Evolutionary conservation across 352 stramenopile species (phyloP).

Genomic region (Phytopythium boreale): DNA sequence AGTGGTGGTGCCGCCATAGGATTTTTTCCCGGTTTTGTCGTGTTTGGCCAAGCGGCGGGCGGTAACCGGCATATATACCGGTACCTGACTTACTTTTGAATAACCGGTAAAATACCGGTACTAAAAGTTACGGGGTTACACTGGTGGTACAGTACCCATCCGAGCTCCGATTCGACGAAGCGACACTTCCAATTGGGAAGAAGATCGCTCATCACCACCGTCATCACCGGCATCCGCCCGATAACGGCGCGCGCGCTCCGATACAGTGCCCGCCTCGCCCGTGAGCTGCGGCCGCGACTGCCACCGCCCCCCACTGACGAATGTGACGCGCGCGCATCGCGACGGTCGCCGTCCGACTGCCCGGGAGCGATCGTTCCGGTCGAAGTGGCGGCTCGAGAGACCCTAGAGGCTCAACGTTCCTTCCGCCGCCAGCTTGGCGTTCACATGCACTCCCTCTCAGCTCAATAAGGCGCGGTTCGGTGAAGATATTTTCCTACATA

Average conservation of each 20-base stretch:
- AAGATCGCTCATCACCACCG: background rate
- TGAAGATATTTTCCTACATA: background rate
- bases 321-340: background rate
- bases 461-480: background rate
- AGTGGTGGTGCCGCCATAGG: background rate
- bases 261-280: too few species aligned
- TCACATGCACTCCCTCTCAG: background rate
- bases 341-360: background rate
- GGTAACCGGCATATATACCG: background rate
- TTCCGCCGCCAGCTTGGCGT: background rate
- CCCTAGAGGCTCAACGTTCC: background rate
- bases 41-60: background rate
- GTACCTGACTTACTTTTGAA: too few species aligned
- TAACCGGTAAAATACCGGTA: background rate
- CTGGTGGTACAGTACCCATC: too few species aligned
- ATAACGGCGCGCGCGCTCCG: too few species aligned
- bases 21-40: conserved; percentile 1
- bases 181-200: background rate
- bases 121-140: too few species aligned
- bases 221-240: too few species aligned
- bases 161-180: too few species aligned
- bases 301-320: background rate
- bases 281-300: background rate
- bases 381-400: background rate
- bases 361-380: background rate